phyloP scores from a whole-genome alignment of 1,284 basidiomycete species.

The Microstroma glucosiphilum region DNA sequence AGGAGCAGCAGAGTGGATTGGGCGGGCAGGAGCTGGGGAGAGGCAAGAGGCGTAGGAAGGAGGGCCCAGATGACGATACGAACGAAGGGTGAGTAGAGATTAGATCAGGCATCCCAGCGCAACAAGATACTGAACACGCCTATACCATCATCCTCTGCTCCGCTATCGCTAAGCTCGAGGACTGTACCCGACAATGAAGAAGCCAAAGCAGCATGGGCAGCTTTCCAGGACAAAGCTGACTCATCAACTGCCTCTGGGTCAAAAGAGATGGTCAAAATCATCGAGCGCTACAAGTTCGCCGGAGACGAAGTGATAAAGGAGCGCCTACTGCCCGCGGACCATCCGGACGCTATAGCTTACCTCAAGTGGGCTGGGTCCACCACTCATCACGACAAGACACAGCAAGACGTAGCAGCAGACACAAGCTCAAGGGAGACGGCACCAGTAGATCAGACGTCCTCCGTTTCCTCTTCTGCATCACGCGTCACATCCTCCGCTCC shows the following conservation, averaged over 20 bases:
- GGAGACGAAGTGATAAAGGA: conserved; percentile 18
- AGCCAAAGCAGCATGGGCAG: neutral
- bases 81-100: no score
- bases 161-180: neutral
- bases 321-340: conserved; percentile 24
- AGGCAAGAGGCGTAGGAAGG: neutral
- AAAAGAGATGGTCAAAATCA: conserved; percentile 23
- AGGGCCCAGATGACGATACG: no score
- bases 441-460: neutral
- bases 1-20: neutral
- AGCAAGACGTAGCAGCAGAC: neutral
- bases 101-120: no score
- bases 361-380: conserved; percentile 14
- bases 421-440: neutral
- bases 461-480: conserved; percentile 8
- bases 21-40: neutral
- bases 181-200: neutral
- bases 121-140: no score
- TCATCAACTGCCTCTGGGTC: neutral
- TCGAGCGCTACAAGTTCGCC: conserved; percentile 30
- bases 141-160: neutral
- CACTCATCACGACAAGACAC: neutral
- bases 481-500: neutral
- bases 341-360: conserved; percentile 31
- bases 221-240: neutral